phyloP scores from a whole-genome alignment of 768 basidiomycete genomes.

The Boletus rubroflammeus region DNA sequence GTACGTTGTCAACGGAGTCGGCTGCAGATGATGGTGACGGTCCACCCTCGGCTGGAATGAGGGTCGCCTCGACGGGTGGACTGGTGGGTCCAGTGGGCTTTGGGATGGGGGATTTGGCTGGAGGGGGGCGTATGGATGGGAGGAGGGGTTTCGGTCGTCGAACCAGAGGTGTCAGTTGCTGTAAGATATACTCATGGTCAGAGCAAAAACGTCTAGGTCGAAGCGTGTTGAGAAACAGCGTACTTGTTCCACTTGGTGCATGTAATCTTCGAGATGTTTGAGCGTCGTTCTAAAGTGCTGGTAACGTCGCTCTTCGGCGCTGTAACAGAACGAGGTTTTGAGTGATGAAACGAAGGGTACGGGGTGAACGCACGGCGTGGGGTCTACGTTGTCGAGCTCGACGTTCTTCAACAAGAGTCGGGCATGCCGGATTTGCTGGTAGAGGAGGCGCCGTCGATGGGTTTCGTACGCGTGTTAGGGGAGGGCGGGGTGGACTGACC shows the following conservation, averaged over 20 bases:
- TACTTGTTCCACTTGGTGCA: slow-evolving; percentile 55
- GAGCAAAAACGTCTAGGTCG: background rate
- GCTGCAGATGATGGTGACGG: slow-evolving; percentile 8
- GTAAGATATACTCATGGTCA: background rate
- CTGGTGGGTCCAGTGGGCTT: background rate
- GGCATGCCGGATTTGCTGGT: slow-evolving; percentile 53
- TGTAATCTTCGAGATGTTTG: slow-evolving; percentile 50
- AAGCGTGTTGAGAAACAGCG: background rate
- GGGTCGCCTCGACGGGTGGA: slow-evolving; percentile 17
- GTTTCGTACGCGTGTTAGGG: background rate
- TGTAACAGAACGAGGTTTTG: slow-evolving; percentile 18
- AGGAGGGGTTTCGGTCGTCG: slow-evolving; percentile 47
- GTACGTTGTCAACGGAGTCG: slow-evolving; percentile 15
- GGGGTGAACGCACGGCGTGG: slow-evolving; percentile 37
- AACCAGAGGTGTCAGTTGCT: slow-evolving; percentile 43
- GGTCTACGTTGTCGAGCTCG: slow-evolving; percentile 45
- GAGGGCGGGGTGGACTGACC: slow-evolving; percentile 36
- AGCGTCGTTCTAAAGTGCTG: slow-evolving; percentile 48
- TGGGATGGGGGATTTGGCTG: slow-evolving; percentile 4
- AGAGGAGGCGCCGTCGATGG: background rate
- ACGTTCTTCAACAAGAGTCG: slow-evolving; percentile 55
- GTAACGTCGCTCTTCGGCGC: slow-evolving; percentile 42
- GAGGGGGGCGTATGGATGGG: slow-evolving; percentile 49
- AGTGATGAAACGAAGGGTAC: background rate
- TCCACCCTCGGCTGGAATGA: slow-evolving; percentile 24